These are phyloP conservation scores for Durotheca rogersii DNA, from an alignment of 495 filamentous ascomycete species.

Conservation along the genomic window DNA sequence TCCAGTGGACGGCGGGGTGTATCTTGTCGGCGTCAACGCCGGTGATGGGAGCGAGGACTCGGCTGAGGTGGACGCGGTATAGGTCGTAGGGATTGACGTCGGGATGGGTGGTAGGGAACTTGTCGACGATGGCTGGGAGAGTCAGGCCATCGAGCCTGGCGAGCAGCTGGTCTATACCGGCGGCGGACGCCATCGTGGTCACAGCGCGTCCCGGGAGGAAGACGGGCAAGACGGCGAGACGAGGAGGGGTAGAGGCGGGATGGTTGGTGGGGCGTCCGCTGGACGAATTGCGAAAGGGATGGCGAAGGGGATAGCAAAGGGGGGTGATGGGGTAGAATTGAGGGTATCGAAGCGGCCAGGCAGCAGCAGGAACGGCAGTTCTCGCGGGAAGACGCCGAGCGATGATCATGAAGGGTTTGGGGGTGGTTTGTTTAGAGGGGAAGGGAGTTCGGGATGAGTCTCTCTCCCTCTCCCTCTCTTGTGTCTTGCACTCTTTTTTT, in stretches of 20 bases:
- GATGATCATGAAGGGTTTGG: slow-evolving; percentile 16
- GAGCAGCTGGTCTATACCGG: slow-evolving; percentile 39
- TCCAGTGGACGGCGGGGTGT: slow-evolving; percentile 78
- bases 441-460: no score
- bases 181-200: slow-evolving; percentile 28
- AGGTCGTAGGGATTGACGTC: slow-evolving; percentile 82
- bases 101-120: slow-evolving; percentile 61
- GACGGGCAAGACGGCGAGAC: slow-evolving; percentile 9
- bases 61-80: slow-evolving; percentile 80
- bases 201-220: slow-evolving; percentile 24
- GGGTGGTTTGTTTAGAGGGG: no score
- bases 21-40: slow-evolving; percentile 74
- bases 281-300: slow-evolving; percentile 6
- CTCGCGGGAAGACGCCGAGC: slow-evolving; percentile 1
- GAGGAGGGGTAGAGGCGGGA: slow-evolving; percentile 3
- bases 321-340: not conserved
- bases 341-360: not conserved
- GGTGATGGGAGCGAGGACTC: slow-evolving; percentile 68
- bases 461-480: no score
- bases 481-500: no score
- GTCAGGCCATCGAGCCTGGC: slow-evolving; percentile 41
- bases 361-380: slow-evolving; percentile 6
- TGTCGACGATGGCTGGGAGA: slow-evolving; percentile 41
- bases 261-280: not conserved
- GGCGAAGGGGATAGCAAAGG: slow-evolving; percentile 17